Percentiles rank a stretch among this genome's conserved stretches.
Conservation (phyloP, 768 basidiomycete species). For the Trametes cingulata region DNA sequence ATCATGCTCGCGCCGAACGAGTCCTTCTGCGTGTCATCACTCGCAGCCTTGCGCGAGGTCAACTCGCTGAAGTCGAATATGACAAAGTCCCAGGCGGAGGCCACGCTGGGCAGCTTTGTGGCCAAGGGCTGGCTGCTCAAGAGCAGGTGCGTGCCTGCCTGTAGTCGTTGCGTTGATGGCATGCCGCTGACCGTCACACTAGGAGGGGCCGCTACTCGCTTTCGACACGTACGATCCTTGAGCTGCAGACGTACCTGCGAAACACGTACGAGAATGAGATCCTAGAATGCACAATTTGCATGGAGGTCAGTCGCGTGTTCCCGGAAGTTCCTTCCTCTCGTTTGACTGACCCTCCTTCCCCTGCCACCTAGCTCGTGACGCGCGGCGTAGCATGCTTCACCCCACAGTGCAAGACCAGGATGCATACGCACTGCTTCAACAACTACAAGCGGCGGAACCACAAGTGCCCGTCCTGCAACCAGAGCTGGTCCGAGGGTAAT, state of each 20-base stretch:
- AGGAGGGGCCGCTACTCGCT: slow-evolving; percentile 70
- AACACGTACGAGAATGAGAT: slow-evolving; percentile 70
- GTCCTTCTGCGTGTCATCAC: slow-evolving; percentile 74
- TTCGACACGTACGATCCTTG: slow-evolving; percentile 71
- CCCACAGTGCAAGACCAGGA: slow-evolving; percentile 58
- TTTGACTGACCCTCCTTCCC: neutral
- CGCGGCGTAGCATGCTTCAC: slow-evolving; percentile 64
- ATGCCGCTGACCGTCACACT: neutral
- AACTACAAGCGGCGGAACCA: slow-evolving; percentile 45
- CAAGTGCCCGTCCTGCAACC: slow-evolving; percentile 58
- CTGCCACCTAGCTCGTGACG: slow-evolving; percentile 56
- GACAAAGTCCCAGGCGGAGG: slow-evolving; percentile 75
- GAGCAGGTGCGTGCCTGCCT: slow-evolving; percentile 70
- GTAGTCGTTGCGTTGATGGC: no score
- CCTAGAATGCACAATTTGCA: slow-evolving; percentile 72
- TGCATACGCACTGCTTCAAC: slow-evolving; percentile 68
- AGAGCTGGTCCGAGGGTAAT: slow-evolving; percentile 61
- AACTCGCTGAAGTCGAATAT: slow-evolving; percentile 54
- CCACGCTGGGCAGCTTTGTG: slow-evolving; percentile 75
- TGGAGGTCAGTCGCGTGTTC: slow-evolving; percentile 62
- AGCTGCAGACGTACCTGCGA: slow-evolving; percentile 73
- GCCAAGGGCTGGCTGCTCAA: slow-evolving; percentile 78
- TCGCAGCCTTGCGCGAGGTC: slow-evolving; percentile 75
- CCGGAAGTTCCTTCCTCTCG: neutral
- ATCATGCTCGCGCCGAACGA: slow-evolving; percentile 81